Percentiles rank a stretch among this genome's conserved stretches.
Conservation (phyloP, 2,329 filamentous ascomycete genomes). For the Cytospora leucostoma region DNA sequence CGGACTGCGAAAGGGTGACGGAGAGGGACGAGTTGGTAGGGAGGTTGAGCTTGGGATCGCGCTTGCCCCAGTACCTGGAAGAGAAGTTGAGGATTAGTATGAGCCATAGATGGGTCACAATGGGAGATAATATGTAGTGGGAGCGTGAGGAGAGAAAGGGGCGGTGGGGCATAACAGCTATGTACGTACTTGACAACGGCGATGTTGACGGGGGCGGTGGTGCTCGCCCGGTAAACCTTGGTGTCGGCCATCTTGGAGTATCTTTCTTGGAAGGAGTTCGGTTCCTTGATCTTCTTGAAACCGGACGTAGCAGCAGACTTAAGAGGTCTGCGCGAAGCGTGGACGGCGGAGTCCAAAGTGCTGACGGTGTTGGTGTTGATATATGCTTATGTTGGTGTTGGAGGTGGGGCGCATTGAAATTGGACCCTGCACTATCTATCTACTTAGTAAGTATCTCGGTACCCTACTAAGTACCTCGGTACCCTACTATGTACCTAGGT, state of each 20-base stretch:
- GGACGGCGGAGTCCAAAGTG: background rate
- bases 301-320: constrained; percentile 1
- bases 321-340: background rate
- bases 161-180: constrained; percentile 24
- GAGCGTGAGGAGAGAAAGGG: constrained; percentile 31
- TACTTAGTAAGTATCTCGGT: background rate
- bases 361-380: background rate
- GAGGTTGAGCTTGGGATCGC: constrained; percentile 89
- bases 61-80: constrained; percentile 88
- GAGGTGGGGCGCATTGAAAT: constrained; percentile 18
- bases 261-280: constrained; percentile 1
- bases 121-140: constrained; percentile 11
- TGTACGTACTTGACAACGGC: constrained; percentile 83
- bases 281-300: background rate
- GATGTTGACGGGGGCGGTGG: constrained; percentile 96
- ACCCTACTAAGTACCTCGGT: background rate
- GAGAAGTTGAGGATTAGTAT: background rate
- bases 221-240: constrained; percentile 84
- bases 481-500: background rate
- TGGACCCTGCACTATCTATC: constrained; percentile 14
- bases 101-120: background rate
- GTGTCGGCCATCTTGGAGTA: constrained; percentile 47
- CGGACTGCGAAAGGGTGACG: constrained; percentile 90
- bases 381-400: background rate
- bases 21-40: constrained; percentile 98